Evolutionary conservation across 805 yeast genomes (phyloP).

Genomic region (Lachancea kluyveri): DNA sequence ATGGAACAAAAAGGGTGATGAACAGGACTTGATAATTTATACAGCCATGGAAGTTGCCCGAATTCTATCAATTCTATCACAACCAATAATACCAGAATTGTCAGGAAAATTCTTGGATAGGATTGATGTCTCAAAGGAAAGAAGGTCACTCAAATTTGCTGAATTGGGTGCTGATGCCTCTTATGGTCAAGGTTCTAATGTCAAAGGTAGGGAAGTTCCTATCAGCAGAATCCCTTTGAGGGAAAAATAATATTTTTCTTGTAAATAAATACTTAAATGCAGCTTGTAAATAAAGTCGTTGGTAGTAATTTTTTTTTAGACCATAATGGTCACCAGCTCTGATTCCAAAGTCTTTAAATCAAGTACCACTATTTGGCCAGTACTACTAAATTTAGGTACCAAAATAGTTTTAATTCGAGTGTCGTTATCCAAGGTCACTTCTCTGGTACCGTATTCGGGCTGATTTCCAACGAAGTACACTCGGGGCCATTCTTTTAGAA

Average conservation of each 20-base stretch:
- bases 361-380: conserved; percentile 60
- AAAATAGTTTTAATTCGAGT: conserved; percentile 49
- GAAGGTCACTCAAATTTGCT: conserved; percentile 41
- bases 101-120: conserved; percentile 53
- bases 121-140: conserved; percentile 43
- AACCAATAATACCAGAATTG: conserved; percentile 69
- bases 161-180: conserved; percentile 48
- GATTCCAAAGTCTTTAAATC: conserved; percentile 53
- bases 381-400: conserved; percentile 62
- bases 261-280: too few species aligned
- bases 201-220: conserved; percentile 43
- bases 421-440: conserved; percentile 32
- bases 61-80: conserved; percentile 56
- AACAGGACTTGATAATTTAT: conserved; percentile 52
- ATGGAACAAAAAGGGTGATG: conserved; percentile 47
- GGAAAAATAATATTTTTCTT: background rate
- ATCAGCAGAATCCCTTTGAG: conserved; percentile 29
- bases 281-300: conserved; percentile 5
- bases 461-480: conserved; percentile 86
- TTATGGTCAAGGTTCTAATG: conserved; percentile 57
- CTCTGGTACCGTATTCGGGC: conserved; percentile 46
- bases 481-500: conserved; percentile 75
- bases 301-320: conserved; percentile 9
- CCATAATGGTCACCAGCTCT: conserved; percentile 37
- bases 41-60: conserved; percentile 68